Evolutionary conservation across 2,329 filamentous ascomycete genomes (phyloP).

Genomic region (Clarireedia homoeocarpa): DNA sequence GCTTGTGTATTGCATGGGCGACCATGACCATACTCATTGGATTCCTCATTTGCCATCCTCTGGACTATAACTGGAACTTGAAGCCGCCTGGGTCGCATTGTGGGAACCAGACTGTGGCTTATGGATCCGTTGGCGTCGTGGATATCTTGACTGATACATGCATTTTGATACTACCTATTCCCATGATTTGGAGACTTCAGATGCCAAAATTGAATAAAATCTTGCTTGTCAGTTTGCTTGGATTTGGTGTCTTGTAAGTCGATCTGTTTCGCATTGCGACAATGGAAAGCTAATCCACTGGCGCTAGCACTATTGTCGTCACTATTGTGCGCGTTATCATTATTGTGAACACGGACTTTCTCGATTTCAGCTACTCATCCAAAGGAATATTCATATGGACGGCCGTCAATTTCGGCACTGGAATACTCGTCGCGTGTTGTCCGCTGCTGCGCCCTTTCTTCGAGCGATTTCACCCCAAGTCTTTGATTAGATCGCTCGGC

Average conservation of each 20-base stretch:
- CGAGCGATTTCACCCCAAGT: not conserved
- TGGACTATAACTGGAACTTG: not conserved
- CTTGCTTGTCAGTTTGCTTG: not conserved
- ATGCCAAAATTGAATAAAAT: not conserved
- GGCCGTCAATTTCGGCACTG: not conserved
- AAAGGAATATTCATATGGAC: not conserved
- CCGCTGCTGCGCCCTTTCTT: not conserved
- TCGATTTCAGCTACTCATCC: not conserved
- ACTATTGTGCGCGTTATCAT: not conserved
- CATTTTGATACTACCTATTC: not conserved
- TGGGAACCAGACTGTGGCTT: not conserved
- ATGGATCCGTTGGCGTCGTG: not conserved
- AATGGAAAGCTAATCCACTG: not conserved
- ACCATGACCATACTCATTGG: not conserved
- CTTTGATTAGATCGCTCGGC: not conserved
- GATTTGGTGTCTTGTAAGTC: not conserved
- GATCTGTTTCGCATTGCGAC: too few relatives aligned
- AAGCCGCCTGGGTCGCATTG: not conserved
- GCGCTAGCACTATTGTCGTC: not conserved
- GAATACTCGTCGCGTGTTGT: not conserved
- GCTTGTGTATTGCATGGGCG: not conserved
- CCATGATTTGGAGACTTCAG: not conserved
- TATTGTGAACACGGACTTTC: not conserved
- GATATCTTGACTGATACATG: not conserved
- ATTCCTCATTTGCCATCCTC: not conserved